A percentile compares a stretch with the other conserved stretches of the same genome.
phyloP scores from a whole-genome alignment of 805 yeast species.

The Yarrowia porcina region DNA sequence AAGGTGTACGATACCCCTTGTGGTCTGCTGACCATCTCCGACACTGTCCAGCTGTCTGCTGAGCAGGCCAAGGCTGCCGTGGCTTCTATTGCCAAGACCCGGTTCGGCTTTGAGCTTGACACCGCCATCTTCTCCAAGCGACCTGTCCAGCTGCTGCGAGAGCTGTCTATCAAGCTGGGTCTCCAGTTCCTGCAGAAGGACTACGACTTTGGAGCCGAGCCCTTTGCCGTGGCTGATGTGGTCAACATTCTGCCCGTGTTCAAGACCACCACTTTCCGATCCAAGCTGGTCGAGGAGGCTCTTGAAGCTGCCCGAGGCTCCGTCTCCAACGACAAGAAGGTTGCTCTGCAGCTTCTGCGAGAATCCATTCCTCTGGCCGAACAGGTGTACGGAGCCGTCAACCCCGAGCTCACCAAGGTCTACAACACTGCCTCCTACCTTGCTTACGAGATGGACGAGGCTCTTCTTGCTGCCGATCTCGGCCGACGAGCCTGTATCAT shows the following conservation, averaged over 20 bases:
- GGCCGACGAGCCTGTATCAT: conserved; percentile 68
- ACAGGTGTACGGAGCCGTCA: conserved; percentile 78
- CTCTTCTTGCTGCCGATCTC: conserved; percentile 57
- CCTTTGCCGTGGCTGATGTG: conserved; percentile 61
- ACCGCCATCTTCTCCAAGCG: background rate
- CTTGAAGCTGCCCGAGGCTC: conserved; percentile 40
- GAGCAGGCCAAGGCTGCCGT: conserved; percentile 39
- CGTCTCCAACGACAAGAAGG: conserved; percentile 39
- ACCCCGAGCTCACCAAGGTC: conserved; percentile 71
- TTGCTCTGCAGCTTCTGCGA: conserved; percentile 60
- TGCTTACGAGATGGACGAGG: conserved; percentile 57
- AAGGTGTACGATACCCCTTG: conserved; percentile 42
- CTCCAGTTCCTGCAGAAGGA: conserved; percentile 69
- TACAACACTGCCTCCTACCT: conserved; percentile 63
- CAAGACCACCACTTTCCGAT: conserved; percentile 64
- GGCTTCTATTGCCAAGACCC: background rate
- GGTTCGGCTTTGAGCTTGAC: background rate
- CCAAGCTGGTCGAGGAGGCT: conserved; percentile 70
- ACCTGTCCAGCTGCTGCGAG: conserved; percentile 54
- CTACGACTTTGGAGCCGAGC: conserved; percentile 45
- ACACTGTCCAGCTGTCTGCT: conserved; percentile 45
- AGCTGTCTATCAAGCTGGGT: conserved; percentile 74
- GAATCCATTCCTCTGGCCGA: conserved; percentile 74
- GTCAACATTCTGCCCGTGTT: conserved; percentile 68
- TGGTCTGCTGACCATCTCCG: conserved; percentile 43